Conservation (phyloP, 805 yeast genomes). For the Pichia membranifaciens region DNA sequence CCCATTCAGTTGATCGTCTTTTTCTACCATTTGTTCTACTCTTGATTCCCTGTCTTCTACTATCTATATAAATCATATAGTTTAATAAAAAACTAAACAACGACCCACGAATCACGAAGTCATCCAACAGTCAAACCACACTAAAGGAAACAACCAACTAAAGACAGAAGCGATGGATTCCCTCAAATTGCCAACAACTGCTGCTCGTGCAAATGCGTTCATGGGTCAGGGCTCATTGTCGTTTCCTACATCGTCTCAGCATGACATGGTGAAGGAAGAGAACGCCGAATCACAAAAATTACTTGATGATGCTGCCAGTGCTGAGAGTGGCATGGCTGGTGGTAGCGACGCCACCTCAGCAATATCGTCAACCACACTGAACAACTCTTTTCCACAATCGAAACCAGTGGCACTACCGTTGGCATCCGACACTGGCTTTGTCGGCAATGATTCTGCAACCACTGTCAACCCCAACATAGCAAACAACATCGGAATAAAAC, state of each 20-base stretch:
- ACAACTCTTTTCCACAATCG: not conserved
- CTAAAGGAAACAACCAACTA: no score
- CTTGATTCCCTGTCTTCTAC: not conserved
- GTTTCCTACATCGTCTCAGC: constrained; percentile 38
- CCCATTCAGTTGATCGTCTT: constrained; percentile 8
- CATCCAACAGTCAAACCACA: not conserved
- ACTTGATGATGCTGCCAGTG: not conserved
- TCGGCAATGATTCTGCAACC: not conserved
- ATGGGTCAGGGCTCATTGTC: constrained; percentile 61
- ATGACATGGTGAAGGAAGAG: constrained; percentile 24
- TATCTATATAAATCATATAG: not conserved
- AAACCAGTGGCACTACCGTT: no score
- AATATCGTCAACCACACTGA: not conserved
- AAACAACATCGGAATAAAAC: not conserved
- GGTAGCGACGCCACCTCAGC: not conserved
- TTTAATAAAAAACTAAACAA: not conserved
- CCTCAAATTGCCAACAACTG: constrained; percentile 68
- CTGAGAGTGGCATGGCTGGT: not conserved
- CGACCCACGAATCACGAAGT: not conserved
- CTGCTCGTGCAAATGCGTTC: constrained; percentile 70
- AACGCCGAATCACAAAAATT: not conserved
- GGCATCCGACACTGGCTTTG: no score
- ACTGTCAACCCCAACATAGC: not conserved
- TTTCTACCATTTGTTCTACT: not conserved
- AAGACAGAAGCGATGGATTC: constrained; percentile 62